phyloP scores from a whole-genome alignment of 257 asterid genomes.

The Marsdenia floribunda region DNA sequence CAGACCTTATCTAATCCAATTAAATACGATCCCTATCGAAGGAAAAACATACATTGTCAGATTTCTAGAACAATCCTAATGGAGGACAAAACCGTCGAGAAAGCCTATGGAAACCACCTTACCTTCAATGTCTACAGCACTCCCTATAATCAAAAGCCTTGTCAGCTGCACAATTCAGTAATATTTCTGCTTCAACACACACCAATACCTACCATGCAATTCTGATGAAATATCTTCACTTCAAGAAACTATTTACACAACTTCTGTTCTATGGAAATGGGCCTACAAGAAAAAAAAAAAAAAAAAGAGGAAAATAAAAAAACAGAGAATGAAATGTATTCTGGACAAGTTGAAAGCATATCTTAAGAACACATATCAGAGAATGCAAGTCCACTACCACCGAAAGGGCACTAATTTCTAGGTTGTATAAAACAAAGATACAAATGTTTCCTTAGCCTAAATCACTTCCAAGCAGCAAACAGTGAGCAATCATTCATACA shows the following conservation, averaged over 20 bases:
- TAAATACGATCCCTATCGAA: not conserved
- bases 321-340: not conserved
- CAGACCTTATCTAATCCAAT: not conserved
- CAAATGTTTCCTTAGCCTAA: not conserved
- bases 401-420: not conserved
- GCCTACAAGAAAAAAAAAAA: not conserved
- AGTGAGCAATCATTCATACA: not conserved
- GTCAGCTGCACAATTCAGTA: constrained; percentile 11
- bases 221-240: constrained; percentile 8
- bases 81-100: not conserved
- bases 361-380: not conserved
- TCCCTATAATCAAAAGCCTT: not conserved
- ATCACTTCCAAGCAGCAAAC: not conserved
- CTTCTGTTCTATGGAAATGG: constrained; percentile 11
- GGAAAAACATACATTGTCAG: not conserved
- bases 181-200: constrained; percentile 1
- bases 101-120: not conserved
- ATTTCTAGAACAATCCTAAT: constrained; percentile 4
- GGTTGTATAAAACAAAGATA: not conserved
- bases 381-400: not conserved
- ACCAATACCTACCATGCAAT: constrained; percentile 6
- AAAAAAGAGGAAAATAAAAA: not conserved
- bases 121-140: not conserved
- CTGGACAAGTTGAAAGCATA: not conserved
- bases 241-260: constrained; percentile 13